phyloP scores from a whole-genome alignment of 129 eudicot genomes.

The Artemisia argyi region DNA sequence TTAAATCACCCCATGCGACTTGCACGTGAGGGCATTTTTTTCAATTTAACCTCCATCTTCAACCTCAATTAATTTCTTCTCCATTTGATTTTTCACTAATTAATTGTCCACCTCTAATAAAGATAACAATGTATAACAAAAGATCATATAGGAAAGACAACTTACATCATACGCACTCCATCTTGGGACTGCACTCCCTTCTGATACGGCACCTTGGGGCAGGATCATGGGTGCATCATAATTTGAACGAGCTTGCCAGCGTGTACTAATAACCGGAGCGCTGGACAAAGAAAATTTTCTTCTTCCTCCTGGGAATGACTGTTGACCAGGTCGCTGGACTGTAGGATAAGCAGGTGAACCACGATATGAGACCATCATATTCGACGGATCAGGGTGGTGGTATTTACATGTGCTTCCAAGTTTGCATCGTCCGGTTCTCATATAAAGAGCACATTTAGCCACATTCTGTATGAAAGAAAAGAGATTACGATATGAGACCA shows the following conservation, averaged over 20 bases:
- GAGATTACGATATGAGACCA: neutral
- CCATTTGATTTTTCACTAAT: neutral
- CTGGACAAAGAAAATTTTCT: conserved; percentile 48
- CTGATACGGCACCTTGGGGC: conserved; percentile 74
- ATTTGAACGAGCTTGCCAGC: conserved; percentile 77
- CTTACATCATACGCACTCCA: conserved; percentile 81
- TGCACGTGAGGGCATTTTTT: no score
- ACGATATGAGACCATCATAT: no score
- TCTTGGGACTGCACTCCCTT: conserved; percentile 15
- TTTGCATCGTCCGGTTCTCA: conserved; percentile 83
- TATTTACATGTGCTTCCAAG: conserved; percentile 83
- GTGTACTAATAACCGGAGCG: conserved; percentile 45
- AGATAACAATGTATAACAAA: neutral
- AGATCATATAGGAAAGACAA: conserved; percentile 20
- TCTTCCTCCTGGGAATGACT: conserved; percentile 54
- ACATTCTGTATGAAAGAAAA: conserved; percentile 56
- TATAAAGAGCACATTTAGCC: conserved; percentile 70
- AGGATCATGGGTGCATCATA: conserved; percentile 54
- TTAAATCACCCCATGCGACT: no score
- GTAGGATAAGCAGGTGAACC: no score
- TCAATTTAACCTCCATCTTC: neutral
- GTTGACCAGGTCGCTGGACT: no score
- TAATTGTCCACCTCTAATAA: neutral
- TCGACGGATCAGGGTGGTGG: conserved; percentile 70
- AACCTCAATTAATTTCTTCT: neutral